Conservation (phyloP, 2,329 filamentous ascomycete species). For the Knoxdaviesia proteae region DNA sequence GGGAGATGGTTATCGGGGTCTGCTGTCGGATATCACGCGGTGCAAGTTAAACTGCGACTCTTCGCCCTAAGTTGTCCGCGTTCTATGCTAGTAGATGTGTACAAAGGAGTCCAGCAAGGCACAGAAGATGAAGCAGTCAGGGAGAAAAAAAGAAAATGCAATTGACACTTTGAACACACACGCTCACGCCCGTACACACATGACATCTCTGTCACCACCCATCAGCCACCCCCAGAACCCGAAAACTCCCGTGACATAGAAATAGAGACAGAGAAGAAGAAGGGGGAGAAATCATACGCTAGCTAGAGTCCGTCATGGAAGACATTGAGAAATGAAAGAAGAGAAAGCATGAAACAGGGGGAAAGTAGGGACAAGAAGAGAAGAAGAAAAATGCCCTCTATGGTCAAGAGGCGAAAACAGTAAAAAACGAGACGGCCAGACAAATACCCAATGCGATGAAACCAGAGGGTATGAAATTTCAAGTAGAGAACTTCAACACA, state of each 20-base stretch:
- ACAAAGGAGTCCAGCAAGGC: no score
- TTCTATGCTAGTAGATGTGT: no score
- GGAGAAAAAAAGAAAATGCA: neutral
- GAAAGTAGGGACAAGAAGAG: neutral
- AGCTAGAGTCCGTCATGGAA: neutral
- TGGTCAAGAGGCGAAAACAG: neutral
- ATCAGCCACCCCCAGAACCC: no score
- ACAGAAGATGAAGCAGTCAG: no score
- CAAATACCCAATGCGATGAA: neutral
- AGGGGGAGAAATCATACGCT: constrained; percentile 12
- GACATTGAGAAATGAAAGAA: neutral
- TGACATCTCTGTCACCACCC: no score
- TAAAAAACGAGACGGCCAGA: neutral
- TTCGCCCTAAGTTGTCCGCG: no score
- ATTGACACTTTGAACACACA: neutral
- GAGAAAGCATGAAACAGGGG: constrained; percentile 1
- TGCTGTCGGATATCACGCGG: no score
- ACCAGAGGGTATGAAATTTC: neutral
- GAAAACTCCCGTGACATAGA: neutral
- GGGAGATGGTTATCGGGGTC: no score
- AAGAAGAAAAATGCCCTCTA: neutral
- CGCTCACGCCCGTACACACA: neutral
- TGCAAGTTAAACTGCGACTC: no score
- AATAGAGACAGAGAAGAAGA: neutral
- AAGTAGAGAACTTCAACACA: no score